Conservation (phyloP, 495 filamentous ascomycete genomes). For the Daldinia vernicosa region DNA sequence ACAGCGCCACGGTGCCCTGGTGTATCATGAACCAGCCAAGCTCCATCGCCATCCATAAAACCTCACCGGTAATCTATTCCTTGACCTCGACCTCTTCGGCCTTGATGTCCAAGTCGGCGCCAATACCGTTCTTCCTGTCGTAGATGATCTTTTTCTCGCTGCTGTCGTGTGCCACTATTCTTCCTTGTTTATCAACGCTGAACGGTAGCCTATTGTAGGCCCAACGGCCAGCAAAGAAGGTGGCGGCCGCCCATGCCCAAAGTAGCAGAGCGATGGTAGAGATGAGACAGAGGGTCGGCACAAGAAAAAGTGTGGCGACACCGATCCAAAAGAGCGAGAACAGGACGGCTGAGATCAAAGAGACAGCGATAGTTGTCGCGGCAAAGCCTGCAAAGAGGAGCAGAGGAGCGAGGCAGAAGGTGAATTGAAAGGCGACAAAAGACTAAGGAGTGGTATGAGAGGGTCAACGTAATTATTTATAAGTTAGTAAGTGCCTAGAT, state of each 20-base stretch:
- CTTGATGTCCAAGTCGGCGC: slow-evolving; percentile 29
- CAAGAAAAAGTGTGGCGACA: slow-evolving; percentile 68
- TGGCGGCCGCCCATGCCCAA: slow-evolving; percentile 70
- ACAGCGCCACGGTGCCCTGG: slow-evolving; percentile 20
- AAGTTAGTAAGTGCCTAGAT: not conserved
- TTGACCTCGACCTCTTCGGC: slow-evolving; percentile 37
- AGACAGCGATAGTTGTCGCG: slow-evolving; percentile 62
- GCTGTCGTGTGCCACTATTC: slow-evolving; percentile 12
- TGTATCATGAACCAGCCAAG: slow-evolving; percentile 42
- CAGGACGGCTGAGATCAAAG: slow-evolving; percentile 62
- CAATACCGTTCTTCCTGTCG: slow-evolving; percentile 16
- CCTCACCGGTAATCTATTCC: slow-evolving; percentile 45
- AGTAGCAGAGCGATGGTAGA: slow-evolving; percentile 62
- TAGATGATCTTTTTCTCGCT: slow-evolving; percentile 39
- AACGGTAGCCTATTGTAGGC: slow-evolving; percentile 48
- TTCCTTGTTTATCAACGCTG: slow-evolving; percentile 29
- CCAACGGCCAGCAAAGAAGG: slow-evolving; percentile 65
- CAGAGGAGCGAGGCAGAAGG: slow-evolving; percentile 66
- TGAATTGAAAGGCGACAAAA: slow-evolving; percentile 65
- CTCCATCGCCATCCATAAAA: slow-evolving; percentile 38
- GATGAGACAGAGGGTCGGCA: slow-evolving; percentile 70
- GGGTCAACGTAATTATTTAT: not conserved
- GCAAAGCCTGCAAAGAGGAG: slow-evolving; percentile 69
- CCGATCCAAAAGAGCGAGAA: slow-evolving; percentile 71
- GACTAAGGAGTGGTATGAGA: slow-evolving; percentile 39